Percentiles rank a stretch among this genome's conserved stretches.
Evolutionary conservation across 352 stramenopile species (phyloP).

Genomic region (Phytophthora europaea): DNA sequence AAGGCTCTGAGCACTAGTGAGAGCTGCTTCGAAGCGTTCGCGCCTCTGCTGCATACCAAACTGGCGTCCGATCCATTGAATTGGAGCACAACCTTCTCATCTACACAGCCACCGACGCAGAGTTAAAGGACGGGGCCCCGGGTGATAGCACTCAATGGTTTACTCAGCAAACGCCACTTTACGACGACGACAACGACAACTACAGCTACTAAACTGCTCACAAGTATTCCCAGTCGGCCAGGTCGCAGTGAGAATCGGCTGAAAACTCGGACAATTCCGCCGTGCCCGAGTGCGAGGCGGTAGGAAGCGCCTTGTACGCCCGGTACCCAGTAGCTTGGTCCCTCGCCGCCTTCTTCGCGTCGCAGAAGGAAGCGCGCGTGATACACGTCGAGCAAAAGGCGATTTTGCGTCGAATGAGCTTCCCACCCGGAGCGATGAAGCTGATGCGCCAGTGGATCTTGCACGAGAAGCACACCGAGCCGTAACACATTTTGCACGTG

Average conservation of each 20-base stretch:
- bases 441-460: slow-evolving; percentile 33
- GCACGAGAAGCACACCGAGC: slow-evolving; percentile 27
- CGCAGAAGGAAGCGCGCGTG: slow-evolving; percentile 8
- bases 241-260: not conserved
- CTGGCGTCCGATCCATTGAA: slow-evolving; percentile 30
- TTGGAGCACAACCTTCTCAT: slow-evolving; percentile 26
- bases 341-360: slow-evolving; percentile 14
- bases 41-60: slow-evolving; percentile 38
- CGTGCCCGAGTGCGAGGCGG: not conserved
- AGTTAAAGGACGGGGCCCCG: not conserved
- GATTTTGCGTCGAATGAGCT: slow-evolving; percentile 31
- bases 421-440: slow-evolving; percentile 25
- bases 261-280: not conserved
- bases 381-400: slow-evolving; percentile 42
- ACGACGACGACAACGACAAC: too few relatives aligned
- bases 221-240: not conserved
- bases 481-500: slow-evolving; percentile 30
- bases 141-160: too few relatives aligned
- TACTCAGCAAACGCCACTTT: not conserved
- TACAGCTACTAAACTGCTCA: not conserved
- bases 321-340: not conserved
- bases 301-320: not conserved
- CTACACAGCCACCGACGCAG: not conserved
- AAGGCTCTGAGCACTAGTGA: slow-evolving; percentile 31
- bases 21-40: slow-evolving; percentile 49